Evolutionary conservation across 78 protist genomes (phyloP), one percentile per base, ranked within the genome.

Genomic region (Pelomyxa schiedti): DNA sequence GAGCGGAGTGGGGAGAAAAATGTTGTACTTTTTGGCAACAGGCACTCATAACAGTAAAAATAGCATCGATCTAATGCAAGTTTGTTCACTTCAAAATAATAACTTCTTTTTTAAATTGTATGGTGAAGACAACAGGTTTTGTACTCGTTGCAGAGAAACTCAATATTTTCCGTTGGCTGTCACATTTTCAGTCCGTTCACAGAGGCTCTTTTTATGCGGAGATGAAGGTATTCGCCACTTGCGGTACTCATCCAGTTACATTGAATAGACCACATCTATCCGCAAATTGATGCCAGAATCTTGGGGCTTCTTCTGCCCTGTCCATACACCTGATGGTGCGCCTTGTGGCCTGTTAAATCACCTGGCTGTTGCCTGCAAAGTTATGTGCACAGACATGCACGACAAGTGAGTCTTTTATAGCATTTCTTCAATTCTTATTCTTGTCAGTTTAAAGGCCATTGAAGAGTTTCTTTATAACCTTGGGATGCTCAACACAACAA

Each of bases 271-370:
- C 22, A 94, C 98, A 9, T 28, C 86, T 16, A 93, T 92, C 43
- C 89, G 99, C 38, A 92, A 90, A 80, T 87, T 96, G 68, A 86
- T 90, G 74, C 98, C 98, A 29, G 98, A 96, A 58, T 43, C 90
- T 7, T 97, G 94, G 93, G 98, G 99, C 66, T 97, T 94, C 88
- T 32, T 98, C 28, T 98, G 99, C 80, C 98, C 99, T 39, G 99
- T 97, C 30, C 99, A 98, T 94, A 97, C 99, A 2, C 99, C 99
- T 40, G 99, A 98, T 72, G 99, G 99, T 24, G 86, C 95, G 29
- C 98, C 98, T 30, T 98, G 99, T 69, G 99, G 99, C 39, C 86
- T 98, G 32, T 75, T 96, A 30, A 95, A 94, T 81, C 99, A 97
- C 75, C 72, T 98, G 38, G 42, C 98, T 0, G 16, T 42, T 26